Evolutionary conservation across 2,329 filamentous ascomycete genomes (phyloP), one percentile per base, ranked within the genome.

Genomic region (Ascochyta viciae-villosae): DNA sequence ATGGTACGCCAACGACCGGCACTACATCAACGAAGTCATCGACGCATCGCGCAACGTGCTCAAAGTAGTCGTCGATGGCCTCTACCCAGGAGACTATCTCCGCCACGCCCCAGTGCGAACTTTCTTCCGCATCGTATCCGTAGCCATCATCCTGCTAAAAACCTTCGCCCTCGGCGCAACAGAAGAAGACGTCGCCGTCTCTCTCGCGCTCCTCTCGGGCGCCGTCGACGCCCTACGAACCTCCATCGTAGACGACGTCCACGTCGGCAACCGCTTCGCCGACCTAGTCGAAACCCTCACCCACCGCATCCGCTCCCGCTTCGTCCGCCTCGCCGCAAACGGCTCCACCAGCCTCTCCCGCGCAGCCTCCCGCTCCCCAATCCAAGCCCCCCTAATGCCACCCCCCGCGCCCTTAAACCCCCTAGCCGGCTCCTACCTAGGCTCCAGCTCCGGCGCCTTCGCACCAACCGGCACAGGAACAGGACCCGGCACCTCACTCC

Each of bases 61-160:
- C 10, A 83, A 85, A 45, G 89, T 89, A 0, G 90, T 95, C 0
- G 89, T 93, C 7, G 86, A 94, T 22, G 89, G 89, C 2, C 81
- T 95, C 16, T 81, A 90, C 4, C 89, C 90, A 0, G 85, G 85
- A 6, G 89, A 88, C 35, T 92, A 90, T 65, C 85, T 95, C 40
- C 91, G 91, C 70, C 91, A 94, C 69, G 90, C 90, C 0, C 91
- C 91, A 0, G 91, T 95, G 4, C 83, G 91, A 42, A 94, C 91
- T 0, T 94, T 94, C 73, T 93, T 95, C 78, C 87, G 91, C 53
- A 94, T 95, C 71, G 91, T 94, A 62, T 91, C 88, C 54, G 90
- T 91, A 4, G 89, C 90, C 60, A 93, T 94, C 85, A 93, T 95
- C 68, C 76, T 95, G 16, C 83, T 95, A 45, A 95, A 89, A 78